phyloP scores from a whole-genome alignment of 768 basidiomycete species.

The Tylopilus sp. region DNA sequence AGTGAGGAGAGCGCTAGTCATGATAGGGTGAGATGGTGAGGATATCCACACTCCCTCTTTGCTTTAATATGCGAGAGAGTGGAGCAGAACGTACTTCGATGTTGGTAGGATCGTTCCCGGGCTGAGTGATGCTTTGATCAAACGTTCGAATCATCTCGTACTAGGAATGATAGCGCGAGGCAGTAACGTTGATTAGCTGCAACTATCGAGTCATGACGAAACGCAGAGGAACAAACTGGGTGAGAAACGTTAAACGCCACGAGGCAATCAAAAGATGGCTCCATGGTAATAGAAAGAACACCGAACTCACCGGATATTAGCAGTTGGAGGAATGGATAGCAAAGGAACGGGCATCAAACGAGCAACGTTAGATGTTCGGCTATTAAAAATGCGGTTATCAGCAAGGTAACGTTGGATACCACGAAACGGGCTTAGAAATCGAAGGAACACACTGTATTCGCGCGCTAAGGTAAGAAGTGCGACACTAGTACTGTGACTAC shows the following conservation, averaged over 20 bases:
- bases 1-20: conserved; percentile 4
- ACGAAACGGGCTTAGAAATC: too few relatives aligned
- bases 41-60: neutral
- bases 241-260: conserved; percentile 1
- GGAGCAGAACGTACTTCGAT: neutral
- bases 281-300: neutral
- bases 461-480: too few relatives aligned
- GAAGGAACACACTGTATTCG: too few relatives aligned
- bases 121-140: neutral
- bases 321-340: too few relatives aligned
- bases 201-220: neutral
- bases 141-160: conserved; percentile 1
- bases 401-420: too few relatives aligned
- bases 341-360: too few relatives aligned
- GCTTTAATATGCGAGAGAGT: neutral
- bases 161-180: neutral
- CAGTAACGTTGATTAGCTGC: neutral
- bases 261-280: neutral
- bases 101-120: neutral
- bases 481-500: too few relatives aligned
- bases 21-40: conserved; percentile 10
- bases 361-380: too few relatives aligned
- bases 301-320: too few relatives aligned
- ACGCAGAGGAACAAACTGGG: neutral
- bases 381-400: too few relatives aligned